phyloP scores from a whole-genome alignment of 164 flowering plant genomes.

The Hamamelis virginiana region DNA sequence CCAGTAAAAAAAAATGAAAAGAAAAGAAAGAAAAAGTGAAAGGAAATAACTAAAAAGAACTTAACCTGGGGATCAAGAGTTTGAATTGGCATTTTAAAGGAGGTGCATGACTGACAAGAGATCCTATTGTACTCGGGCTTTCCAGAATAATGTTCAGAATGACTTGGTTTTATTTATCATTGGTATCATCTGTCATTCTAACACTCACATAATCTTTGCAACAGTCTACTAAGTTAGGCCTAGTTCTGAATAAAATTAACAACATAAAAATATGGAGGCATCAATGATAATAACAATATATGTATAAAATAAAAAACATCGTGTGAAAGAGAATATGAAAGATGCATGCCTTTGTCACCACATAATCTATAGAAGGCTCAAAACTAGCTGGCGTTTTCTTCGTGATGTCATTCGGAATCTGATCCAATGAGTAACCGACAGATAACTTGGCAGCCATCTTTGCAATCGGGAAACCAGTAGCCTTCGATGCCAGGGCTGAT shows the following conservation, averaged over 20 bases:
- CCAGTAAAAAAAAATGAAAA: too few species aligned
- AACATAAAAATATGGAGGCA: neutral
- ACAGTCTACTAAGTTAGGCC: neutral
- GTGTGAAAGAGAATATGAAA: neutral
- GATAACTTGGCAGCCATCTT: constrained; percentile 98
- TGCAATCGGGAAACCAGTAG: constrained; percentile 98
- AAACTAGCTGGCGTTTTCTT: constrained; percentile 98
- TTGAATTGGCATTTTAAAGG: too few species aligned
- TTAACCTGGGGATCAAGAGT: too few species aligned
- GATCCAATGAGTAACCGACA: constrained; percentile 85
- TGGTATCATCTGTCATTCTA: neutral
- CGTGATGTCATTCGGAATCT: constrained; percentile 92
- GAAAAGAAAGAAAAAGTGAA: too few species aligned
- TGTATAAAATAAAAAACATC: neutral
- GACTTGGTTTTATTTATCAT: too few species aligned
- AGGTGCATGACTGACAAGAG: too few species aligned
- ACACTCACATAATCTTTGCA: too few species aligned
- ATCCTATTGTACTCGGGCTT: too few species aligned
- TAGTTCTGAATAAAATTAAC: neutral
- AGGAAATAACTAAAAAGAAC: too few species aligned
- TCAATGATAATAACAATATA: neutral
- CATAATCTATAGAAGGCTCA: constrained; percentile 98
- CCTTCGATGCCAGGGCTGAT: constrained; percentile 96
- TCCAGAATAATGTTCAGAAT: too few species aligned
- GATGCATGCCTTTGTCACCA: constrained; percentile 79